These are phyloP conservation scores for Petrea volubilis DNA, from an alignment of 257 asterid species.

Conservation along the genomic window DNA sequence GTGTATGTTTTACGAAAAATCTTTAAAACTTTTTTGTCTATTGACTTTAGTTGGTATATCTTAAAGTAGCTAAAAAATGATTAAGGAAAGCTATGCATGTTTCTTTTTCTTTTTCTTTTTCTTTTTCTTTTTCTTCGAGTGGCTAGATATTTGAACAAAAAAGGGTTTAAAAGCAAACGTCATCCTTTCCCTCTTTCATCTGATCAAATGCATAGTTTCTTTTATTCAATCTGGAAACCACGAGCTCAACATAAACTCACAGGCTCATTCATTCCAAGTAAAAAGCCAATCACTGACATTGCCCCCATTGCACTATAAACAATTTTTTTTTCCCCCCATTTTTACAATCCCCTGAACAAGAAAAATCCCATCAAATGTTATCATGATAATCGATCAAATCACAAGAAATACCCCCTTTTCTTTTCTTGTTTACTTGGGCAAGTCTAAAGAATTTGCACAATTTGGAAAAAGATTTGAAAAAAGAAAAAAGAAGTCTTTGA, in stretches of 20 bases:
- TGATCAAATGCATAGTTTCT: not conserved
- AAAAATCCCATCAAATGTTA: slow-evolving; percentile 17
- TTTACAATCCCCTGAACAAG: slow-evolving; percentile 1
- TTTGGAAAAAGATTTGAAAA: not conserved
- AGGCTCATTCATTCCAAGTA: slow-evolving; percentile 10
- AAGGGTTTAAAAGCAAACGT: not conserved
- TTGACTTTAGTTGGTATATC: not conserved
- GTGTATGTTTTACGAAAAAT: no score
- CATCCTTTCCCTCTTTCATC: not conserved
- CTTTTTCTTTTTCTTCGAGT: no score
- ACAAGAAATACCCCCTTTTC: not conserved
- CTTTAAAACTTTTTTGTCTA: not conserved
- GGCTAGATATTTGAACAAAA: not conserved
- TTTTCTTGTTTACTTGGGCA: not conserved
- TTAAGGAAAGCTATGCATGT: no score
- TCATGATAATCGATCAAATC: slow-evolving; percentile 1
- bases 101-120: not conserved
- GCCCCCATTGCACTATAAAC: not conserved
- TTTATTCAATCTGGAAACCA: not conserved
- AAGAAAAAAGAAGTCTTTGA: no score
- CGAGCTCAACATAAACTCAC: slow-evolving; percentile 20
- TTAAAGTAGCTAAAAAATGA: not conserved
- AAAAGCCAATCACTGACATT: slow-evolving; percentile 4
- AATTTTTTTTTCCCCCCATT: not conserved
- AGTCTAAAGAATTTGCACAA: not conserved